Evolutionary conservation across 495 filamentous ascomycete species (phyloP).

Genomic region (Collariella sp.): DNA sequence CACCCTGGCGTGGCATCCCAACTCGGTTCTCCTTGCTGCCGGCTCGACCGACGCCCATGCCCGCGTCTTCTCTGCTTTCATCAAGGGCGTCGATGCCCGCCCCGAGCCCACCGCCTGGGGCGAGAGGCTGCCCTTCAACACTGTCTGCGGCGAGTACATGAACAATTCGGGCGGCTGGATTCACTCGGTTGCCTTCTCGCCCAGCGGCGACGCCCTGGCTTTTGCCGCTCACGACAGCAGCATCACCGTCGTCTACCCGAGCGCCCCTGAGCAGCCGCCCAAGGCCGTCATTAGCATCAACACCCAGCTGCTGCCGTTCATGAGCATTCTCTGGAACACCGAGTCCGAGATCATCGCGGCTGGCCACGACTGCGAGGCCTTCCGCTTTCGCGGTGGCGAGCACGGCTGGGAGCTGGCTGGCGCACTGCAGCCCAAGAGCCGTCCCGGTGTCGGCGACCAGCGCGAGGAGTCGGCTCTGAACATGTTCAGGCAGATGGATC

Average conservation of each 20-base stretch:
- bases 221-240: slow-evolving; percentile 92
- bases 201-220: slow-evolving; percentile 81
- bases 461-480: slow-evolving; percentile 75
- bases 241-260: slow-evolving; percentile 91
- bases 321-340: slow-evolving; percentile 83
- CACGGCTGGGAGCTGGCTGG: slow-evolving; percentile 81
- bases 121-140: slow-evolving; percentile 92
- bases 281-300: slow-evolving; percentile 78
- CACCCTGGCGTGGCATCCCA: slow-evolving; percentile 90
- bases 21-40: slow-evolving; percentile 86
- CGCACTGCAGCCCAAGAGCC: slow-evolving; percentile 72
- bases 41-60: slow-evolving; percentile 97
- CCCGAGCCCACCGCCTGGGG: slow-evolving; percentile 91
- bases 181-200: slow-evolving; percentile 83
- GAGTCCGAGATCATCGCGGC: slow-evolving; percentile 93
- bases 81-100: slow-evolving; percentile 84
- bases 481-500: slow-evolving; percentile 98
- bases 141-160: slow-evolving; percentile 89
- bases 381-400: slow-evolving; percentile 74
- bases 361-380: slow-evolving; percentile 93
- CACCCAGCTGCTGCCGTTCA: slow-evolving; percentile 83
- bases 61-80: slow-evolving; percentile 87
- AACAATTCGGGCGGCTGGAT: slow-evolving; percentile 97
- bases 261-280: slow-evolving; percentile 83
- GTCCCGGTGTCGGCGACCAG: slow-evolving; percentile 41